These are phyloP conservation scores for Aureobasidium pullulans DNA, from an alignment of 2,329 filamentous ascomycete species.

Conservation along the genomic window DNA sequence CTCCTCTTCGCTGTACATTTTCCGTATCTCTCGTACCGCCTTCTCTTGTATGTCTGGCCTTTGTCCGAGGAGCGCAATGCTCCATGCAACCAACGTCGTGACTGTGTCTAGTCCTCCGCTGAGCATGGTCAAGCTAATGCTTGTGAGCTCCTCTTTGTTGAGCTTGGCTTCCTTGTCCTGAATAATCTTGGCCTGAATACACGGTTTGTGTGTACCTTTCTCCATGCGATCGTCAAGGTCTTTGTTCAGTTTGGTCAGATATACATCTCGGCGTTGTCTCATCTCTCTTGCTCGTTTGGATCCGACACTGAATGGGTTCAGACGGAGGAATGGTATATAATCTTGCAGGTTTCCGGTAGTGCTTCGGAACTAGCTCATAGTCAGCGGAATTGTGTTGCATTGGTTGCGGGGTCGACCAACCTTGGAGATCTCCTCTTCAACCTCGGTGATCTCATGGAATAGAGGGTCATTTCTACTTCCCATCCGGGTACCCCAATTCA, in stretches of 20 bases:
- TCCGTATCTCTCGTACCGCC: conserved; percentile 49
- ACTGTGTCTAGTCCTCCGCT: conserved; percentile 61
- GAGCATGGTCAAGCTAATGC: conserved; percentile 62
- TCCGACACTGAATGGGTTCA: conserved; percentile 56
- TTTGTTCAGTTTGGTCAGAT: conserved; percentile 50
- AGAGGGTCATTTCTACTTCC: conserved; percentile 51
- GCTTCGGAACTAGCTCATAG: conserved; percentile 40
- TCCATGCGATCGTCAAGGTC: conserved; percentile 55
- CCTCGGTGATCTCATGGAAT: conserved; percentile 57
- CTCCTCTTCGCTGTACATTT: conserved; percentile 44
- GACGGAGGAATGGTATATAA: conserved; percentile 51
- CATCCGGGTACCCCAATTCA: conserved; percentile 61
- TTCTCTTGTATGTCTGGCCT: conserved; percentile 56
- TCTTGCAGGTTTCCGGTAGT: conserved; percentile 57
- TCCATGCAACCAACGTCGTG: conserved; percentile 59
- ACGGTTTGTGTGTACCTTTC: conserved; percentile 54
- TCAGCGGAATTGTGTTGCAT: neutral
- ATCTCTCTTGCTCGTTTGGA: conserved; percentile 53
- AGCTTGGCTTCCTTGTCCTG: conserved; percentile 56
- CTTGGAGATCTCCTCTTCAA: conserved; percentile 53
- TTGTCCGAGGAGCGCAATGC: conserved; percentile 52
- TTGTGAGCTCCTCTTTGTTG: conserved; percentile 55
- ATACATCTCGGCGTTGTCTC: conserved; percentile 52
- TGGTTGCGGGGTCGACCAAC: neutral
- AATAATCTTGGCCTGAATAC: conserved; percentile 62